Base-by-base conservation (phyloP, 768 basidiomycete genomes). In the Hypholoma fasciculare region DNA sequence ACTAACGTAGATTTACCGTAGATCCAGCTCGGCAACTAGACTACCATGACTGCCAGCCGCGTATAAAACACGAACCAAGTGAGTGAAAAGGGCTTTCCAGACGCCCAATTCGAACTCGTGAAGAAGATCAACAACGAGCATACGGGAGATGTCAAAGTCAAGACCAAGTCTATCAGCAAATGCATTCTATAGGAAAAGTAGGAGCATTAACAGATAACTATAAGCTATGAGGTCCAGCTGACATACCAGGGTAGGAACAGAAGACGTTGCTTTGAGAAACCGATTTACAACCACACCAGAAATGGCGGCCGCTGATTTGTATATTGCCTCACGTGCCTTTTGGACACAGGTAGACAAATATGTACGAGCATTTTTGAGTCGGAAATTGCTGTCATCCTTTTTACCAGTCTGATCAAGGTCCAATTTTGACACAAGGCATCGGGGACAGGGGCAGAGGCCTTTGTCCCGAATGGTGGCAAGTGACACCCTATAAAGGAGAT, bases 401-500 rank as follows among this genome's bases (percentile, higher is more conserved):
- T 59, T 56, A 0, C 77, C 77, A 19, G 79, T 43, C 2, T 57
- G 53, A 30, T 68, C 55, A 8, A 79, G 59, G 0, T 68, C 26
- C 0, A 59, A 40, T 51, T 71, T 74, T 6, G 62, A 27, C 16
- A 71, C 56, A 27, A 73, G 63, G 55, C 75, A 76, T 12, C 71
- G 64, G 6, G 75, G 74, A 53, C 75, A 76, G 0, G 70, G 73
- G 47, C 69, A 78, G 0, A 58, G 46, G 17, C 76, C 81, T n/a
- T 73, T 70, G 53, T 76, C 71, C 4, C 73, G 68, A 2, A 81
- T 75, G 0, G 65, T 69, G 1, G 72, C 70, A 26, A 75, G 61
- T 1, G 74, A 61, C 11, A 72, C 67, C 58, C 73, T 72, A 56
- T 34, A 6, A 8, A 12, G 16, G 56, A 34, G 9, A 48, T 66